phyloP scores from a whole-genome alignment of 345 rosid genomes.

The Draba incana region DNA sequence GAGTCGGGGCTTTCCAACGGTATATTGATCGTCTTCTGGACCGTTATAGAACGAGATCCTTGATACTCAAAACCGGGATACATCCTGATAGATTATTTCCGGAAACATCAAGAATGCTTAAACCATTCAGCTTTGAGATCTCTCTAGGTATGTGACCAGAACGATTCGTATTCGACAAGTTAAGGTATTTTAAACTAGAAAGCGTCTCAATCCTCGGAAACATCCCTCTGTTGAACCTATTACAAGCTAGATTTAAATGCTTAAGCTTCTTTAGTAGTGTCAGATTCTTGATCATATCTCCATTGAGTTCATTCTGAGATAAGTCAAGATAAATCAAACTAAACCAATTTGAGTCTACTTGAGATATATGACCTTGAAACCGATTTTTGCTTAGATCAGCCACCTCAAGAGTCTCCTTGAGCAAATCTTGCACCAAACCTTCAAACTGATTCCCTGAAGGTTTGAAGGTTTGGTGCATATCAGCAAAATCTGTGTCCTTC shows the following conservation, averaged over 20 bases:
- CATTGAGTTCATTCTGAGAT: constrained; percentile 85
- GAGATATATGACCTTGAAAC: constrained; percentile 81
- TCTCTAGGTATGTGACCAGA: constrained; percentile 66
- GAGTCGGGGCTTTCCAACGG: no score
- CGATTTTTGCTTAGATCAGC: constrained; percentile 80
- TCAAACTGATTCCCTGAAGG: constrained; percentile 71
- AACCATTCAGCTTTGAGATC: constrained; percentile 51
- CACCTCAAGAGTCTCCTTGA: constrained; percentile 55
- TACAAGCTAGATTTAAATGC: constrained; percentile 77
- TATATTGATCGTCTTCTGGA: no score
- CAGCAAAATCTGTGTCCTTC: constrained; percentile 51
- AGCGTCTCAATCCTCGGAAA: constrained; percentile 60
- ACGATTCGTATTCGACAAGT: constrained; percentile 72
- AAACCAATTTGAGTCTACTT: constrained; percentile 76
- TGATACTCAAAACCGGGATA: constrained; percentile 52
- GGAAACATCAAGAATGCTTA: constrained; percentile 77
- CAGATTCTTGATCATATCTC: constrained; percentile 60
- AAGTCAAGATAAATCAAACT: constrained; percentile 71
- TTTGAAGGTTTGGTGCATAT: no score
- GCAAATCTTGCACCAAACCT: constrained; percentile 59
- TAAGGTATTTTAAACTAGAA: constrained; percentile 64
- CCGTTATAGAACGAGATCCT: constrained; percentile 39
- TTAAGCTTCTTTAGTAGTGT: constrained; percentile 60
- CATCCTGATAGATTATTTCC: constrained; percentile 66
- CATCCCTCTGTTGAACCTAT: constrained; percentile 61